Evolutionary conservation across 73 alveolate genomes (phyloP).

Genomic region (Paramecium tetraurelia): DNA sequence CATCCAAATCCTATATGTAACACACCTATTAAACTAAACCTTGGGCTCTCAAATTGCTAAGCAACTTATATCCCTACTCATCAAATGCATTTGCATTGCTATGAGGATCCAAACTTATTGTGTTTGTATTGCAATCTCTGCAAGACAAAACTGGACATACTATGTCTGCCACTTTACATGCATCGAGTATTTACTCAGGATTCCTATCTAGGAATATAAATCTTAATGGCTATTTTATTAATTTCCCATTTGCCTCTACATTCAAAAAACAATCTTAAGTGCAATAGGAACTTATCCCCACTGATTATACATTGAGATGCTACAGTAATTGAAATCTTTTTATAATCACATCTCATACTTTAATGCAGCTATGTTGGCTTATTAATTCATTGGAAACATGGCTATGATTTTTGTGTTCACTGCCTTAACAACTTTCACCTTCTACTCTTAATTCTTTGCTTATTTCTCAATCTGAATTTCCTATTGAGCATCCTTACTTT

Average conservation of each 20-base stretch:
- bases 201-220: conserved; percentile 48
- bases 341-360: not conserved
- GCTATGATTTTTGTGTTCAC: not conserved
- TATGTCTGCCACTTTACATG: conserved; percentile 91
- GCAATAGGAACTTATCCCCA: not conserved
- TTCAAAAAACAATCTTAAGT: conserved; percentile 18
- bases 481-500: not conserved
- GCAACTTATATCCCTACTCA: conserved; percentile 89
- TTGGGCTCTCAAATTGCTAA: conserved; percentile 86
- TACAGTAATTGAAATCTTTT: not conserved
- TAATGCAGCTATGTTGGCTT: not conserved
- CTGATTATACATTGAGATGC: not conserved
- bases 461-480: not conserved
- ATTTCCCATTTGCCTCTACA: not conserved
- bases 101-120: conserved; percentile 92
- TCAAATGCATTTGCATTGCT: conserved; percentile 90
- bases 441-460: not conserved
- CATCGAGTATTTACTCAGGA: conserved; percentile 72
- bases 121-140: conserved; percentile 76
- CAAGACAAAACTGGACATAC: conserved; percentile 88
- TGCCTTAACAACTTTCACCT: not conserved
- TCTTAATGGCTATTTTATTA: conserved; percentile 31
- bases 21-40: conserved; percentile 93
- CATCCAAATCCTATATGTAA: conserved; percentile 83
- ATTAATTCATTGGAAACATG: conserved; percentile 14